Percentiles rank a stretch among this genome's conserved stretches.
These are phyloP conservation scores for Leccinum pachyderme DNA, from an alignment of 1,284 basidiomycete genomes.

Conservation along the genomic window DNA sequence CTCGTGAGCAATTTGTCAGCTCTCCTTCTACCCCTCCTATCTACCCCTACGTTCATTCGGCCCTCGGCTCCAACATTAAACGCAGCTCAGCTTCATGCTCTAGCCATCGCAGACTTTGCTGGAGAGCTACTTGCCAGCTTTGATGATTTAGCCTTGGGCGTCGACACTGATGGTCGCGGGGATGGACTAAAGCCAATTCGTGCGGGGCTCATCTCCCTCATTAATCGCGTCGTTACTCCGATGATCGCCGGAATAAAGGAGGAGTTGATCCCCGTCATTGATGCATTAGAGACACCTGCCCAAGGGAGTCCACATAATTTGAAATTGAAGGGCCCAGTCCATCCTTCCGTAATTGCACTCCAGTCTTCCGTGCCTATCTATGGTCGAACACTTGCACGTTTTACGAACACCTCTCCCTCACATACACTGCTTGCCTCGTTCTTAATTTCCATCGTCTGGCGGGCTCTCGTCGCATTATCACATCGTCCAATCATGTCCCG, in stretches of 20 bases:
- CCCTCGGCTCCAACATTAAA: slow-evolving; percentile 55
- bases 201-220: slow-evolving; percentile 63
- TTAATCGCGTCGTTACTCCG: slow-evolving; percentile 64
- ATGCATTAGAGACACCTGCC: slow-evolving; percentile 53
- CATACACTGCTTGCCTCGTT: slow-evolving; percentile 64
- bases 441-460: slow-evolving; percentile 71
- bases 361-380: slow-evolving; percentile 61
- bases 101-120: slow-evolving; percentile 64
- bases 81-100: slow-evolving; percentile 66
- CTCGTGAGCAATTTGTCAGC: slow-evolving; percentile 66
- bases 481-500: slow-evolving; percentile 47
- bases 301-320: slow-evolving; percentile 35
- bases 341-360: slow-evolving; percentile 59
- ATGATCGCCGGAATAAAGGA: slow-evolving; percentile 59
- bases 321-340: slow-evolving; percentile 46
- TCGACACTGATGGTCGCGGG: slow-evolving; percentile 56
- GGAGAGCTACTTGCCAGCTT: slow-evolving; percentile 70
- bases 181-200: slow-evolving; percentile 65
- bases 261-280: slow-evolving; percentile 59
- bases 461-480: slow-evolving; percentile 63
- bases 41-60: slow-evolving; percentile 58
- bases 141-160: slow-evolving; percentile 59
- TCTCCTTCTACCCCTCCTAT: slow-evolving; percentile 61
- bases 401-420: slow-evolving; percentile 49
- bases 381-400: slow-evolving; percentile 54